Conservation (phyloP, 2,329 filamentous ascomycete species). For the Trichoderma asperellum region DNA sequence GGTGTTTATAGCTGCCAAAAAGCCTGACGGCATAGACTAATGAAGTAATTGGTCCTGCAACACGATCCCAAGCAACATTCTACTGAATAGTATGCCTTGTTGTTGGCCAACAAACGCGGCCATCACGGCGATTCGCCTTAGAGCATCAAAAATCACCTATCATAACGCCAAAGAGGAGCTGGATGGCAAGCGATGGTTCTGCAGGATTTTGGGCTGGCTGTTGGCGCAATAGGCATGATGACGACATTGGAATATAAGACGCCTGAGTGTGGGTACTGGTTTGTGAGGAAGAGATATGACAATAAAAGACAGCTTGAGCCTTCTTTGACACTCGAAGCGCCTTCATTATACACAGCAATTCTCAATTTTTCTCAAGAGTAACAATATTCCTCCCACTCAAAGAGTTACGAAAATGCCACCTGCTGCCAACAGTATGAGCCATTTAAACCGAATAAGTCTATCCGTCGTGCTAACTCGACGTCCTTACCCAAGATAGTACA, state of each 20-base stretch:
- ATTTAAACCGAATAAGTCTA: neutral
- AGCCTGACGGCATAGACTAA: neutral
- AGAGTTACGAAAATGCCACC: neutral
- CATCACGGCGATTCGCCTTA: neutral
- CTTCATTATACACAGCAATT: neutral
- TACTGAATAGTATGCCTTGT: neutral
- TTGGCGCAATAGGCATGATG: too few relatives aligned
- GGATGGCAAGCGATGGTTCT: neutral
- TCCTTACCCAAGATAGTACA: neutral
- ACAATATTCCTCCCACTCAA: neutral
- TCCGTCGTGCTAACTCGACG: neutral
- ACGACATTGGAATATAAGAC: neutral
- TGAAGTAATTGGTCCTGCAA: neutral
- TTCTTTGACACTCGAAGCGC: too few relatives aligned
- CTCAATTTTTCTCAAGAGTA: neutral
- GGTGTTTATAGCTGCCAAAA: neutral
- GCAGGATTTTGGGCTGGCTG: neutral
- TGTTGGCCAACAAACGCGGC: neutral
- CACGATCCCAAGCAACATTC: neutral
- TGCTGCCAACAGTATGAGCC: neutral
- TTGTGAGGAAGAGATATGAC: neutral
- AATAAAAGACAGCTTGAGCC: neutral
- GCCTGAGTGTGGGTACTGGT: neutral
- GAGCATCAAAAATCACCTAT: neutral
- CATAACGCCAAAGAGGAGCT: slow-evolving; percentile 1